Percentiles rank a stretch among this genome's conserved stretches.
Conservation (phyloP, 257 asterid species). For the Forsythia viridissima region DNA sequence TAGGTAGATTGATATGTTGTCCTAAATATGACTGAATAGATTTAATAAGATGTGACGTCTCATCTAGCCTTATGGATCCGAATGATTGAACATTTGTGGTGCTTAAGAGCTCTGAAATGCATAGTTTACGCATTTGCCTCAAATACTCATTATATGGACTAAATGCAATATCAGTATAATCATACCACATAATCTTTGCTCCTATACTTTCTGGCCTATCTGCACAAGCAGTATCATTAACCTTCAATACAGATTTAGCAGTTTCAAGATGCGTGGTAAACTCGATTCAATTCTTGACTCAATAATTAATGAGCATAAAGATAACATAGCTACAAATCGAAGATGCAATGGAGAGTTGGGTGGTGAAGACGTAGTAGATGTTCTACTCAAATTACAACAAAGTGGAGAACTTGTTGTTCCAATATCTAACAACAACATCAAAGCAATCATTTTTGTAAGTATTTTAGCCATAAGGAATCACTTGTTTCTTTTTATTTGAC, state of each 20-base stretch:
- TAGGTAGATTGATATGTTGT: not conserved
- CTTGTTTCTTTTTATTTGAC: no score
- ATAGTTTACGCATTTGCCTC: no score
- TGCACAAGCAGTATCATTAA: conserved; percentile 27
- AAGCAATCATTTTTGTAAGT: no score
- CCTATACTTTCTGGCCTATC: not conserved
- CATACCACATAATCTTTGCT: no score
- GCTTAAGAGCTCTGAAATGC: conserved; percentile 17
- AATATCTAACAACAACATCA: no score
- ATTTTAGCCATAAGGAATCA: no score
- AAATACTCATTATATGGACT: no score
- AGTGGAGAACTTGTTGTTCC: no score
- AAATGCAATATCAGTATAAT: no score
- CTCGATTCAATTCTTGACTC: no score
- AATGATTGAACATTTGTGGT: conserved; percentile 12
- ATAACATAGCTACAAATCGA: not conserved
- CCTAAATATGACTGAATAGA: not conserved
- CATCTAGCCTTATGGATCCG: conserved; percentile 6
- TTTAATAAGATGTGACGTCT: not conserved
- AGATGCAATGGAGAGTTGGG: not conserved
- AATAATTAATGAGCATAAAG: not conserved
- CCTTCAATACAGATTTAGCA: conserved; percentile 22
- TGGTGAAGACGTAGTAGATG: not conserved
- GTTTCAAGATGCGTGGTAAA: not conserved
- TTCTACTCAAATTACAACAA: no score